Evolutionary conservation across 345 rosid genomes (phyloP), one percentile per base, ranked within the genome.

Genomic region (Physaria fendleri): DNA sequence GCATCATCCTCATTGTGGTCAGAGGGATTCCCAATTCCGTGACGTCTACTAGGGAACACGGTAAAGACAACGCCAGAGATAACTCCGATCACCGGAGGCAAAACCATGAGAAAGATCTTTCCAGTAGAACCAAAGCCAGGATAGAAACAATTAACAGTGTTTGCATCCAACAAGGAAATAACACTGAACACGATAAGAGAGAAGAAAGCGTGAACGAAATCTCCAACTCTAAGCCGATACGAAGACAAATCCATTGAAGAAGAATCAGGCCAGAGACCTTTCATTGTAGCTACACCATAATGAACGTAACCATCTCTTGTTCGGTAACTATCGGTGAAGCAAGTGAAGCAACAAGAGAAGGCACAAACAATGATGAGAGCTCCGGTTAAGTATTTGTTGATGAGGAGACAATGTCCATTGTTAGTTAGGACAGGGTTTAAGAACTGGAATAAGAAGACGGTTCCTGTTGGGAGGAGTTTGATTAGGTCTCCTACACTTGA

Each of bases 391-490:
- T 76, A 79, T 74, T 83, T 82, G 75, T 87, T 79, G 56, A 71
- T n/a, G 22, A 76, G 14, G 54, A 37, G 56, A 52, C 98, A 91
- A 2, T 71, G 66, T 12, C 96, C 98, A 10, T 69, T 77, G 82
- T 91, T 79, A 85, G 95, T 74, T 28, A 88, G 17, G 47, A 90
- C 76, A 42, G 97, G 96, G 82, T 79, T 87, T 13, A 90, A 82
- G 80, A 85, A 85, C 42, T 83, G 96, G 63, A 79, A 91, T 48
- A 79, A 14, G 75, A 91, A 91, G 50, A 88, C 91, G 0, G 96
- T 88, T 61, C 96, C 98, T 6, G 96, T 85, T 0, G 98, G 98
- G 27, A 91, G 95, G 62, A 88, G 83, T 78, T 69, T 85, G 69
- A 91, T 55, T 39, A 91, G 87, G 74, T 79, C 90, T 1, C 96